Evolutionary conservation across 208 protist species (phyloP), one percentile per base, ranked within the genome.

Genomic region (Leishmania aethiopica): DNA sequence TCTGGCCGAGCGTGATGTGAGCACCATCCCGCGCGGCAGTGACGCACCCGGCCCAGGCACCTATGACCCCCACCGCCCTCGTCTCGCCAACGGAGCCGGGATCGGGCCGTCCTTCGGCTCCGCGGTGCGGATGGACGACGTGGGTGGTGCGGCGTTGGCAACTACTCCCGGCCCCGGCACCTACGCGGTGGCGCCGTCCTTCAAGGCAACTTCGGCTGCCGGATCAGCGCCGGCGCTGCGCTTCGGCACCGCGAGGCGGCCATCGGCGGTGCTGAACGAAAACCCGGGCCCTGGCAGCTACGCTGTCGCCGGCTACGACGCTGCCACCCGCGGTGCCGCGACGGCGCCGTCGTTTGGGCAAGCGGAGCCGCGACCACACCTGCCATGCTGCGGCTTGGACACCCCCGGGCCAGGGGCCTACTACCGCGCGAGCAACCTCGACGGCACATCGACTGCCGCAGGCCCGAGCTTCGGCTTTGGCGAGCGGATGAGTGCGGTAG

Each of bases 281-380:
- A 79, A 55, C 7, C 85, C 85, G 8, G 85, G 85, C 22, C 85
- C 85, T 15, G 85, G 85, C 51, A 88, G 78, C 77, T 88, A 88
- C 81, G 51, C 11, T 17, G 19, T 76, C 17, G 57, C 0, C 7
- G 60, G 51, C n/a, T 17, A 3, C 42, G 11, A 55, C 40, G 35
- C 35, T 2, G 51, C 42, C 57, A 55, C 71, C 19, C 2, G 17
- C 42, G 62, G 7, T 8, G 32, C 11, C 35, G 55, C 40, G 6
- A 40, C 35, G 3, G 73, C 71, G 40, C n/a, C 62, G 13, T 69
- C 74, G 47, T 78, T 77, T 19, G 47, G 51, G n/a, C 19, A 78
- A 32, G 77, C 75, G 17, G 75, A 25, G 10, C 79, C 19, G 35
- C 79, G 71, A 51, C 71, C 71, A 25, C 71, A 59, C 71, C 45